Evolutionary conservation across 2,329 filamentous ascomycete genomes (phyloP).

Genomic region (Podosphaera fusca): DNA sequence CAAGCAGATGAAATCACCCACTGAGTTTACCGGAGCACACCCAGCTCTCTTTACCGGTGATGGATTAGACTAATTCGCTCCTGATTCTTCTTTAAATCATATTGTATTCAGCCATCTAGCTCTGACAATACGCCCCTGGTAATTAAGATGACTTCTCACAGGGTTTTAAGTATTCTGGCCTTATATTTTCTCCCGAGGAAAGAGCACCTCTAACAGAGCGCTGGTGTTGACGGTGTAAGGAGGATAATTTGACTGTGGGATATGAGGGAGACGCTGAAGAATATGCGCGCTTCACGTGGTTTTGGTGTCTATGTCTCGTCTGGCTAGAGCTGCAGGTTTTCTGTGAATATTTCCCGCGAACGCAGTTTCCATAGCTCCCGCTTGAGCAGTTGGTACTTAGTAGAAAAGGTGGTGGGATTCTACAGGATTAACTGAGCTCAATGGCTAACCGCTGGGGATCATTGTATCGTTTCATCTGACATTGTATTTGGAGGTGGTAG

Average conservation of each 20-base stretch:
- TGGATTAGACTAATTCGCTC: not conserved
- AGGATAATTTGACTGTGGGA: no score
- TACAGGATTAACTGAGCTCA: not conserved
- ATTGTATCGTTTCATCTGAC: not conserved
- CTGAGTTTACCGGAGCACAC: not conserved
- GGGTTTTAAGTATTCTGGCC: not conserved
- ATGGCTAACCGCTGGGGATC: not conserved
- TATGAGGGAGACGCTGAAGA: no score
- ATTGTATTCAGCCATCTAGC: no score
- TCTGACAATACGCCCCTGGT: not conserved
- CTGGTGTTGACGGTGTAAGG: no score
- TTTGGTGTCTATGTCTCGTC: not conserved
- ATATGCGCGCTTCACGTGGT: not conserved
- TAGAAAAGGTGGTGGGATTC: not conserved
- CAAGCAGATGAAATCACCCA: no score
- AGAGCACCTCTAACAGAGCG: no score
- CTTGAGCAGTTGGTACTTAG: not conserved
- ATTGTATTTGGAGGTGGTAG: not conserved
- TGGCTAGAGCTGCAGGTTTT: no score
- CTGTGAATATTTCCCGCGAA: not conserved
- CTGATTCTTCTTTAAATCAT: no score
- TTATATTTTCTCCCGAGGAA: no score
- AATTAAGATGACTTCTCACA: not conserved
- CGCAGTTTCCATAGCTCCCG: not conserved
- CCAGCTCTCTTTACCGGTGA: not conserved